Percentiles rank a stretch among this genome's conserved stretches.
These are phyloP conservation scores for Diaporthe humulicola DNA, from an alignment of 2,329 filamentous ascomycete species.

Conservation along the genomic window DNA sequence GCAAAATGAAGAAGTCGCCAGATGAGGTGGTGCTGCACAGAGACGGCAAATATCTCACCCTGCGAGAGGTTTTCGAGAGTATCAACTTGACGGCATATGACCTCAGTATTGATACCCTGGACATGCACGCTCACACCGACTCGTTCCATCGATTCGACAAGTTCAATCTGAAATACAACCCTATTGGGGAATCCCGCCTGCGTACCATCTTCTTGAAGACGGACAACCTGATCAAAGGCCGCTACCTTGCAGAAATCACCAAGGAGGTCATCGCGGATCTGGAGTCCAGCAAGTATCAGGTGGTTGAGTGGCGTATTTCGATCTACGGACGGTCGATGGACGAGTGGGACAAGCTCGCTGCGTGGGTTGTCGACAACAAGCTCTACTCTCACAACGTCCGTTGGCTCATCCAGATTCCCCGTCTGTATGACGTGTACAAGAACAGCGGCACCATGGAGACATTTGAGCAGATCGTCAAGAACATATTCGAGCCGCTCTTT, in stretches of 20 bases:
- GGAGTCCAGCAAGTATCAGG: conserved; percentile 99
- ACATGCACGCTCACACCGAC: conserved; percentile 99
- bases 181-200: conserved; percentile 92
- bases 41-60: conserved; percentile 91
- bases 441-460: conserved; percentile 86
- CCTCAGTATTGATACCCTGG: conserved; percentile 95
- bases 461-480: conserved; percentile 90
- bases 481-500: conserved; percentile 94
- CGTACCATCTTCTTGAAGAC: conserved; percentile 99
- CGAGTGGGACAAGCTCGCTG: conserved; percentile 97
- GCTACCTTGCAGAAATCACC: conserved; percentile 96
- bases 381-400: conserved; percentile 97
- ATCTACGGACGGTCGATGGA: conserved; percentile 93
- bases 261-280: conserved; percentile 98
- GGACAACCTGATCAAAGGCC: conserved; percentile 96
- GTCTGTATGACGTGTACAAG: conserved; percentile 96
- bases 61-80: conserved; percentile 95
- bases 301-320: conserved; percentile 99
- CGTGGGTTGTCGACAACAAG: conserved; percentile 98
- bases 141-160: conserved; percentile 99
- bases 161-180: conserved; percentile 99
- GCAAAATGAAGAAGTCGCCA: conserved; percentile 98
- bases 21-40: conserved; percentile 94
- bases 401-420: conserved; percentile 96
- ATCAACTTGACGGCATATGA: conserved; percentile 98